Base-by-base conservation (phyloP, 495 filamentous ascomycete genomes). In the Staphylotrichum longicolle region DNA sequence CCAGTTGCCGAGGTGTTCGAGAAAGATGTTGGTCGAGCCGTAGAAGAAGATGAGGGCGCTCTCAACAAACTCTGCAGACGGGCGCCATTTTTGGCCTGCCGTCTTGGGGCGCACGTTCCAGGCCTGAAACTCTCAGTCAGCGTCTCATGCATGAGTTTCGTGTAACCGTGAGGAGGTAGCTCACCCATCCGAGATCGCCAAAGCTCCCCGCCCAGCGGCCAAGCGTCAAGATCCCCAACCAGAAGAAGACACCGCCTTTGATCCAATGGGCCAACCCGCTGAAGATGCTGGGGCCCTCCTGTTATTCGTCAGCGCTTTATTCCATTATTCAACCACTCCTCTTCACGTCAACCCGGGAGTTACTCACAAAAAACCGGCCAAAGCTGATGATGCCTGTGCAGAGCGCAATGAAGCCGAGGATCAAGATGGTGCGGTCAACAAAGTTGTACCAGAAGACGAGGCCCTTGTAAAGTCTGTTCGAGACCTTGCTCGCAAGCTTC, bases 221-320 rank as follows among this genome's bases (percentile, higher is more conserved):
- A 20, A 98, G 83, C 0, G 91, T 94, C 34, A 98, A 74, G 11
- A 96, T 70, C 15, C 94, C 94, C 61, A 96, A 91, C 88, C 91
- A 91, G 74, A 97, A 90, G 77, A 98, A 98, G 59, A 98, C 90
- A n/a, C 91, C 91, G 56, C 93, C 94, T 70, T 98, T 98, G 72
- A 97, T 89, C 74, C 90, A 95, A 73, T 98, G 94, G 39, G 94
- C 93, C 41, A 96, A 79, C 5, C 92, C 91, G 67, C 88, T 93
- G 80, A 96, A 73, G 10, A 73, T 64, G 2, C 37, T 48, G 10
- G 39, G 6, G 35, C 70, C 69, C 60, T 73, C 69, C 70, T 72
- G 33, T 20, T 27, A 4, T 10, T 46, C 27, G 44, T 68, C 32
- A 59, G 48, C 14, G 55, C 20, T 27, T 1, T 1, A 27, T 27